These are phyloP conservation scores for Neostapfia colusana DNA, from an alignment of 176 grass and related monocot genomes.

Conservation along the genomic window DNA sequence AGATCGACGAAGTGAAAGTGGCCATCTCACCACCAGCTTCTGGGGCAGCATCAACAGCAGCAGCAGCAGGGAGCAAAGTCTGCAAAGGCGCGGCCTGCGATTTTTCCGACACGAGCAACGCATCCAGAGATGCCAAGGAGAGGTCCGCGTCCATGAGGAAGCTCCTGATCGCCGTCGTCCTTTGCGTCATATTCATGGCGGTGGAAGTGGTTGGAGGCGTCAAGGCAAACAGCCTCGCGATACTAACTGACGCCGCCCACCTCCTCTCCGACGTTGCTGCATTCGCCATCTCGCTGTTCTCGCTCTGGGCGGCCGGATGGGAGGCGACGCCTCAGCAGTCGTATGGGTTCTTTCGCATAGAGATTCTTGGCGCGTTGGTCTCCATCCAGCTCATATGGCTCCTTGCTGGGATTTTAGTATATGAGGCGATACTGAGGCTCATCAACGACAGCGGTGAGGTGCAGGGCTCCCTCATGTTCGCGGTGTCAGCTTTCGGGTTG, in stretches of 20 bases:
- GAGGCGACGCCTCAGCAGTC: constrained; percentile 86
- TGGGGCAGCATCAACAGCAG: constrained; percentile 42
- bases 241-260: constrained; percentile 93
- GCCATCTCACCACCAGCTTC: constrained; percentile 51
- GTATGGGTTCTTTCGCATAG: constrained; percentile 92
- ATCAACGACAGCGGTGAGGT: constrained; percentile 71
- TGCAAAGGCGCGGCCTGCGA: constrained; percentile 73
- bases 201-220: constrained; percentile 95
- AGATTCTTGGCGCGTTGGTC: constrained; percentile 88
- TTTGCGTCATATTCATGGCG: constrained; percentile 87
- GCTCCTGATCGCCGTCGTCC: constrained; percentile 70
- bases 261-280: constrained; percentile 95
- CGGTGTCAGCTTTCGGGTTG: constrained; percentile 88
- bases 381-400: constrained; percentile 99
- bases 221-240: constrained; percentile 95
- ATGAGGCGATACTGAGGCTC: constrained; percentile 88
- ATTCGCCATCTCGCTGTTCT: constrained; percentile 94
- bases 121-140: constrained; percentile 66
- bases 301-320: constrained; percentile 95
- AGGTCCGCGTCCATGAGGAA: constrained; percentile 82
- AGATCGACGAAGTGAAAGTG: constrained; percentile 69
- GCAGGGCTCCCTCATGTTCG: constrained; percentile 92
- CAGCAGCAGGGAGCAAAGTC: constrained; percentile 56
- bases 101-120: constrained; percentile 55
- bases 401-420: constrained; percentile 89